Evolutionary conservation across 257 asterid genomes (phyloP), one percentile per base, ranked within the genome.

Genomic region (Solanum lycopersicoides): DNA sequence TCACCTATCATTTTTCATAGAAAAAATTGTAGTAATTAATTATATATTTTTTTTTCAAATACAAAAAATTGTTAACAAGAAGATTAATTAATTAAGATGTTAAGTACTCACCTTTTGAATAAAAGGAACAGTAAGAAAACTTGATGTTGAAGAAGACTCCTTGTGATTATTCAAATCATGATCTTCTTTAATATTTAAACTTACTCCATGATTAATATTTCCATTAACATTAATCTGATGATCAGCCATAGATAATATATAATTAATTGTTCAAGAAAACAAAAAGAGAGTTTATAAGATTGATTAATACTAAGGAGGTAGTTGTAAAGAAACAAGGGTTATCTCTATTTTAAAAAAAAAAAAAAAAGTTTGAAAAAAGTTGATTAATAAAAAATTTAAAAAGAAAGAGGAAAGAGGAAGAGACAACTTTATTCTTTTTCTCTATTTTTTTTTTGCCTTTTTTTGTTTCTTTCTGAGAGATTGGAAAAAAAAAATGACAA

Each of bases 101-200:
- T 18, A 56, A 56, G 4, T 89, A 71, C 10, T 74, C 47, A 94
- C 98, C 98, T 96, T 96, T 83, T 96, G 99, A 4, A 95, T 34
- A 42, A 96, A 96, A 80, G 98, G 93, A 60, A 95, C 74, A 30
- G 94, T 85, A 89, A 94, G 15, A 79, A 92, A 89, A 89, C 85
- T 85, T 72, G 92, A 89, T 34, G 86, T 87, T 12, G 91, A 80
- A 84, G 94, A 68, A 20, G 47, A 44, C 25, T 82, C 90, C 21
- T 21, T 69, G 66, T 23, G 16, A 45, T 13, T 87, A 47, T 83
- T 83, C 87, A 83, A 56, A 28, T 87, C 95, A n/a, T 90, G 93
- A 18, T 93, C 95, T 72, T 91, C 95, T 72, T 91, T 93, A 25
- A 96, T 93, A 73, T 85, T 91, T 77, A 96, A 87, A 3, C 71